These are phyloP conservation scores for Lophiostoma macrostomum DNA, from an alignment of 495 filamentous ascomycete species.

Conservation along the genomic window DNA sequence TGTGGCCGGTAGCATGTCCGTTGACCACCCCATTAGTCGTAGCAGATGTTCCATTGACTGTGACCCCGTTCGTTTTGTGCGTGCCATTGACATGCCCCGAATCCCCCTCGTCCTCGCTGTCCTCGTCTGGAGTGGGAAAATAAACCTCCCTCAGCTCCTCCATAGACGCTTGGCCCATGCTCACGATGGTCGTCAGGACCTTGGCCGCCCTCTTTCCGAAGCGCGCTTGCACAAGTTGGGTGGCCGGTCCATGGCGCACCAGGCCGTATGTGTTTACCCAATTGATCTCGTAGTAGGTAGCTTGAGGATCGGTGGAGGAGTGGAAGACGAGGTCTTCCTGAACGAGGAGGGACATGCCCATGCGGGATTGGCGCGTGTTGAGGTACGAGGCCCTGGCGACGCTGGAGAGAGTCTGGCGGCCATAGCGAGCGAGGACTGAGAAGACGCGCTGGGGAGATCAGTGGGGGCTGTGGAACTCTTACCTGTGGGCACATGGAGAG, in stretches of 20 bases:
- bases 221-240: constrained; percentile 66
- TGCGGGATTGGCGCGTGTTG: constrained; percentile 65
- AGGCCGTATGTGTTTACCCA: constrained; percentile 71
- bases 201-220: constrained; percentile 67
- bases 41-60: constrained; percentile 2
- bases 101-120: constrained; percentile 9
- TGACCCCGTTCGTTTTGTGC: neutral
- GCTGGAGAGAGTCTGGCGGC: constrained; percentile 67
- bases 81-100: constrained; percentile 8
- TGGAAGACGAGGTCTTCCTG: constrained; percentile 85
- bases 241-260: constrained; percentile 75
- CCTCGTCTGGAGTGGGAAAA: constrained; percentile 22
- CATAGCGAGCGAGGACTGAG: constrained; percentile 68
- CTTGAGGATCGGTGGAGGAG: constrained; percentile 60
- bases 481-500: neutral
- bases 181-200: constrained; percentile 69
- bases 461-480: neutral
- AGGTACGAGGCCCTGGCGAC: constrained; percentile 67
- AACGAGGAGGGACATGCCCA: constrained; percentile 75
- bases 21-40: constrained; percentile 2
- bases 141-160: constrained; percentile 58
- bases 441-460: constrained; percentile 54
- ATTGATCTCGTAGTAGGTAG: constrained; percentile 78
- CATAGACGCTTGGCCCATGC: constrained; percentile 73
- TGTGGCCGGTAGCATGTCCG: neutral